Evolutionary conservation across 2,329 filamentous ascomycete genomes (phyloP).

Genomic region (Phaeosphaeria sp.): DNA sequence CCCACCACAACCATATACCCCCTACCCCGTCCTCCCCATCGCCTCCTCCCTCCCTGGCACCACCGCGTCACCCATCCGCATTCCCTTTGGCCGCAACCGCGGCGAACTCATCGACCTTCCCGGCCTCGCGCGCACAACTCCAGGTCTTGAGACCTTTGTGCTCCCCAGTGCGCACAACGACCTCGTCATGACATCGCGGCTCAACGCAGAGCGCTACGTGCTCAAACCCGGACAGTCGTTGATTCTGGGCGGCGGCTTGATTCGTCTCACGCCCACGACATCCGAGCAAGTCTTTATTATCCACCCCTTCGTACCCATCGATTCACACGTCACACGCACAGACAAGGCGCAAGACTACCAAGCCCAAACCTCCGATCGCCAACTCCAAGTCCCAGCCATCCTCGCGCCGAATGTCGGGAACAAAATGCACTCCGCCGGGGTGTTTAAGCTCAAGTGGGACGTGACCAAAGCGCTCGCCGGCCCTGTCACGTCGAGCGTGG

Average conservation of each 20-base stretch:
- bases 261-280: constrained; percentile 81
- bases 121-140: constrained; percentile 73
- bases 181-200: constrained; percentile 79
- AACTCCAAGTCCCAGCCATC: constrained; percentile 70
- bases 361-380: constrained; percentile 58
- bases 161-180: constrained; percentile 67
- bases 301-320: constrained; percentile 85
- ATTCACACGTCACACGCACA: constrained; percentile 77
- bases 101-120: constrained; percentile 95
- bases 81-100: constrained; percentile 83
- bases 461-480: constrained; percentile 82
- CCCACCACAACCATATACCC: constrained; percentile 72
- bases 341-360: constrained; percentile 81
- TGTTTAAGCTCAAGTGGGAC: constrained; percentile 77
- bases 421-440: constrained; percentile 65
- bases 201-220: constrained; percentile 74
- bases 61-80: constrained; percentile 90
- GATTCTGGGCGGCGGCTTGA: constrained; percentile 78
- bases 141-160: constrained; percentile 72
- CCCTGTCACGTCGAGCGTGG: constrained; percentile 69
- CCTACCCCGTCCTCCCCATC: constrained; percentile 83
- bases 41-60: constrained; percentile 90
- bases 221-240: constrained; percentile 81
- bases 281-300: constrained; percentile 72
- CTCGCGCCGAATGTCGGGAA: constrained; percentile 47